Percentiles rank a stretch among this genome's conserved stretches.
These are phyloP conservation scores for Moesziomyces antarcticus DNA, from an alignment of 1,284 basidiomycete genomes.

Conservation along the genomic window DNA sequence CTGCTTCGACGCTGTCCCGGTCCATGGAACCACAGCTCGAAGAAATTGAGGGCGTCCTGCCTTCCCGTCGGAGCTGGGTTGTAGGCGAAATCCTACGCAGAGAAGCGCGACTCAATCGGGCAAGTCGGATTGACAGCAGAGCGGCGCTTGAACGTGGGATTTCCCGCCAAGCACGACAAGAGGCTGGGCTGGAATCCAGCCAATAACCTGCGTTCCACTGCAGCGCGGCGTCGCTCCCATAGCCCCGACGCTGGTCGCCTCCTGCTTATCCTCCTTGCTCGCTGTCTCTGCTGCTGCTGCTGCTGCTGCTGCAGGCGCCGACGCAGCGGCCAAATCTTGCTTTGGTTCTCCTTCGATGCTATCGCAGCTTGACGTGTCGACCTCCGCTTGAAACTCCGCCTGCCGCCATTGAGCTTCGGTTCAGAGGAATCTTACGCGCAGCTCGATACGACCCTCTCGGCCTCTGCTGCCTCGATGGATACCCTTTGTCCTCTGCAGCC, in stretches of 20 bases:
- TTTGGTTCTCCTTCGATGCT: background rate
- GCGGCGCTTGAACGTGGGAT: background rate
- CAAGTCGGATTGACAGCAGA: too few species aligned
- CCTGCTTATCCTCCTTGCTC: constrained; percentile 16
- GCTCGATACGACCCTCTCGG: background rate
- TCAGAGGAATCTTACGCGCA: constrained; percentile 23
- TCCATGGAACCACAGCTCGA: too few species aligned
- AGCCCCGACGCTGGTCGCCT: constrained; percentile 17
- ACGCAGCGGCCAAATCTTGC: background rate
- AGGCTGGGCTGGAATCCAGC: constrained; percentile 1
- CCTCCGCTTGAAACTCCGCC: constrained; percentile 16
- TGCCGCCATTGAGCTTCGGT: constrained; percentile 20
- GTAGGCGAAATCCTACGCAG: too few species aligned
- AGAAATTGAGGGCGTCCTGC: too few species aligned
- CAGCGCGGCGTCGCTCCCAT: constrained; percentile 15
- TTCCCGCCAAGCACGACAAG: constrained; percentile 8
- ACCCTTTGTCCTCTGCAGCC: background rate
- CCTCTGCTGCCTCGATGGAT: background rate
- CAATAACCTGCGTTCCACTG: constrained; percentile 7
- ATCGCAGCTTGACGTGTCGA: background rate
- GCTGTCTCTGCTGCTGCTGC: background rate
- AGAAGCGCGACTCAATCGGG: too few species aligned
- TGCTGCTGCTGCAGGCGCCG: background rate
- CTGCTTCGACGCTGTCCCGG: background rate
- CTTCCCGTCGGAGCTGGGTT: too few species aligned